phyloP scores from a whole-genome alignment of 1,284 basidiomycete species.

The Irpex sp. region DNA sequence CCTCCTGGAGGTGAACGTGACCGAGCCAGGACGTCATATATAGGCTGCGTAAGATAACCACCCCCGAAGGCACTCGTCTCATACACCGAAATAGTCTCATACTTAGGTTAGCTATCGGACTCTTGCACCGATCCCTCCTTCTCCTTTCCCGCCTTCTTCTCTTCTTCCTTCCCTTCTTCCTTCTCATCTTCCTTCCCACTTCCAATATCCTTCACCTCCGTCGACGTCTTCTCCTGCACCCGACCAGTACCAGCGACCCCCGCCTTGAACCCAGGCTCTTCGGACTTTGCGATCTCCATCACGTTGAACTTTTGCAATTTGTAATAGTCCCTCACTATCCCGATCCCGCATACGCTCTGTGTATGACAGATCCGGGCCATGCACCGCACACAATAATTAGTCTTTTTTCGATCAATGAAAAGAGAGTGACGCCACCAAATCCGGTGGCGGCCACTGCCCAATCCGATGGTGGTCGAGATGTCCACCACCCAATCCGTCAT shows the following conservation, averaged over 20 bases:
- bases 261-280: slow-evolving; percentile 18
- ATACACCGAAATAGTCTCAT: neutral
- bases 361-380: neutral
- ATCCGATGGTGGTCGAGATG: no score
- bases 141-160: neutral
- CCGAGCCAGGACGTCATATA: neutral
- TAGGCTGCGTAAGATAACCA: no score
- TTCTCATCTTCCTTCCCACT: slow-evolving; percentile 3
- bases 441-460: neutral
- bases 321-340: slow-evolving; percentile 70
- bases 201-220: no score
- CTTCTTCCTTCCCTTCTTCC: neutral
- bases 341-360: slow-evolving; percentile 70
- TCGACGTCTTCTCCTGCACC: slow-evolving; percentile 1
- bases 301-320: slow-evolving; percentile 70
- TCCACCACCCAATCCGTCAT: no score
- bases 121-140: neutral
- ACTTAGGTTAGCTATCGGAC: neutral
- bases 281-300: slow-evolving; percentile 54
- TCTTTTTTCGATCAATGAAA: no score
- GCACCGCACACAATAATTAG: no score
- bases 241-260: slow-evolving; percentile 11
- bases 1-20: neutral
- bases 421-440: no score
- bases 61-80: no score